Evolutionary conservation across 805 yeast species (phyloP).

Genomic region (Monosporozyma yasuniensis): DNA sequence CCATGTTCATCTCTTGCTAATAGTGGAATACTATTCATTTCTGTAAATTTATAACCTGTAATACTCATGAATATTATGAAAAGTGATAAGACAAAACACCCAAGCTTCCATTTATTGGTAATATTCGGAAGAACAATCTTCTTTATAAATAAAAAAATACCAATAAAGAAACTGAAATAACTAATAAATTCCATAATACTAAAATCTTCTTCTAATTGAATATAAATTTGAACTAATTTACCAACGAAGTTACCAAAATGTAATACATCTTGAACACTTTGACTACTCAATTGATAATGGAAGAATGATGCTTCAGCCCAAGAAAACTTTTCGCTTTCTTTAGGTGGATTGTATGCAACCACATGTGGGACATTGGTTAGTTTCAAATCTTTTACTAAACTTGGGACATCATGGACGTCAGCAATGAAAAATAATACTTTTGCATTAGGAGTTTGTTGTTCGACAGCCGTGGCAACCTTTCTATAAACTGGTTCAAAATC

Average conservation of each 20-base stretch:
- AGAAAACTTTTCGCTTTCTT: constrained; percentile 18
- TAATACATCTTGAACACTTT: constrained; percentile 31
- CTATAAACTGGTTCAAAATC: constrained; percentile 35
- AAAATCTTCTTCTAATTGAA: constrained; percentile 37
- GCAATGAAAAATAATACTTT: constrained; percentile 40
- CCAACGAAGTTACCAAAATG: constrained; percentile 49
- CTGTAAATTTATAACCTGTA: constrained; percentile 58
- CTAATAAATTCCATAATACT: constrained; percentile 35
- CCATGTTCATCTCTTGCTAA: constrained; percentile 44
- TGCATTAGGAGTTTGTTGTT: constrained; percentile 34
- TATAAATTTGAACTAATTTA: constrained; percentile 35
- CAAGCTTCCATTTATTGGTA: constrained; percentile 19
- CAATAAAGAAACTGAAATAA: constrained; percentile 40
- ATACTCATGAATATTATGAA: constrained; percentile 37
- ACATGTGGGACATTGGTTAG: constrained; percentile 52
- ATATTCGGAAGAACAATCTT: constrained; percentile 35
- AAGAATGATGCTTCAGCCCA: constrained; percentile 30
- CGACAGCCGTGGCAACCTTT: constrained; percentile 37
- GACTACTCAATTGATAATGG: constrained; percentile 28
- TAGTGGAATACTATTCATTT: constrained; percentile 54
- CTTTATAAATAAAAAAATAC: constrained; percentile 39
- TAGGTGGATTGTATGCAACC: constrained; percentile 54
- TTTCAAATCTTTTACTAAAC: constrained; percentile 34
- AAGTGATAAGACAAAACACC: constrained; percentile 29
- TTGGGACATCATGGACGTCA: constrained; percentile 41